phyloP scores from a whole-genome alignment of 2,329 filamentous ascomycete genomes.

The Pseudohalonectria lignicola region DNA sequence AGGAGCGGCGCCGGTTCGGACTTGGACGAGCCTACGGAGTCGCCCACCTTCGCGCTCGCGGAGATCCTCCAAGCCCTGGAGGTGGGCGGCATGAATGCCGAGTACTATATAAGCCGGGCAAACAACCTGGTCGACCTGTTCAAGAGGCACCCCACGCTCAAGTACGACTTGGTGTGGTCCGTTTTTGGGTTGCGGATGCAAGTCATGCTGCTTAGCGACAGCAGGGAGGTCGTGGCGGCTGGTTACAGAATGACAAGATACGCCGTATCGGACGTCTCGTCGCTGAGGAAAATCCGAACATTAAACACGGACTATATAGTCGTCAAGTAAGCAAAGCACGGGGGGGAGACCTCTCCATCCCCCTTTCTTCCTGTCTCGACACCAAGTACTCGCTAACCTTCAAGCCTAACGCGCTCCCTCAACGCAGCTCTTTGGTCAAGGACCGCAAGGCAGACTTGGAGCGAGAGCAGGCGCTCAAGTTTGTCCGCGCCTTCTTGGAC shows the following conservation, averaged over 20 bases:
- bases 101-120: slow-evolving; percentile 89
- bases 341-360: not conserved
- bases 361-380: not conserved
- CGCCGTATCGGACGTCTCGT: slow-evolving; percentile 84
- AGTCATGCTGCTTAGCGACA: slow-evolving; percentile 91
- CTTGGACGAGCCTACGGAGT: slow-evolving; percentile 62
- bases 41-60: slow-evolving; percentile 80
- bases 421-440: slow-evolving; percentile 67
- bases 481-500: slow-evolving; percentile 87
- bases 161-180: slow-evolving; percentile 94
- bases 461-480: slow-evolving; percentile 92
- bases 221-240: slow-evolving; percentile 87
- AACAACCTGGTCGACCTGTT: slow-evolving; percentile 96
- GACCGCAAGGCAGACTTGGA: slow-evolving; percentile 96
- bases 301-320: slow-evolving; percentile 90
- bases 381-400: not conserved
- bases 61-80: slow-evolving; percentile 89
- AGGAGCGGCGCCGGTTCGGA: slow-evolving; percentile 48
- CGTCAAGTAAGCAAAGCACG: slow-evolving; percentile 42
- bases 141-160: slow-evolving; percentile 81
- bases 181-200: slow-evolving; percentile 91
- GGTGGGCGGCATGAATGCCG: slow-evolving; percentile 73
- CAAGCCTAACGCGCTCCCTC: slow-evolving; percentile 5
- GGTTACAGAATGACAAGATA: slow-evolving; percentile 91
- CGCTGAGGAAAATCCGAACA: slow-evolving; percentile 74